phyloP scores from a whole-genome alignment of 352 stramenopile species.

The Pseudoperonospora humuli region DNA sequence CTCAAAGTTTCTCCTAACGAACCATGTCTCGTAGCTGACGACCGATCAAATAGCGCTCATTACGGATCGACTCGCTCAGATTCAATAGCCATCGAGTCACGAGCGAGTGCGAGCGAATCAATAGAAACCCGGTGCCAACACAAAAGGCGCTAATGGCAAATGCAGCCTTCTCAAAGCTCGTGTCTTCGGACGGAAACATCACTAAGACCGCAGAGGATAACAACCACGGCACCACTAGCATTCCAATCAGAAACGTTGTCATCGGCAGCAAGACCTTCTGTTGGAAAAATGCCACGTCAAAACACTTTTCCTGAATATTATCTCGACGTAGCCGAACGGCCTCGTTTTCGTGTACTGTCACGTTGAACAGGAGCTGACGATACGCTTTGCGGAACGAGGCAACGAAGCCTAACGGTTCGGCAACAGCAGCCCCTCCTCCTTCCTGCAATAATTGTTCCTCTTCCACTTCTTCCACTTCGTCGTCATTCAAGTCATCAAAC shows the following conservation, averaged over 20 bases:
- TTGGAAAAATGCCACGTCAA: constrained; percentile 63
- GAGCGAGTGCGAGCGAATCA: constrained; percentile 39
- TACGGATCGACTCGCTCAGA: constrained; percentile 78
- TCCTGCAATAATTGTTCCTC: constrained; percentile 14
- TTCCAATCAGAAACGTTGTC: constrained; percentile 30
- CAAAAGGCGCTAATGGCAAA: constrained; percentile 49
- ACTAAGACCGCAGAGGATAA: constrained; percentile 36
- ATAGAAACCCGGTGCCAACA: constrained; percentile 27
- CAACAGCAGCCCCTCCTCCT: constrained; percentile 4
- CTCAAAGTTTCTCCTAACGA: constrained; percentile 30
- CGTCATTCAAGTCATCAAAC: constrained; percentile 29
- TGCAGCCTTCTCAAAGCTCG: constrained; percentile 38
- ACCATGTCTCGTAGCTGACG: constrained; percentile 82
- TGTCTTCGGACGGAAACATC: constrained; percentile 28
- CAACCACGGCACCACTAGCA: constrained; percentile 52
- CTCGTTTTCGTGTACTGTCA: constrained; percentile 69
- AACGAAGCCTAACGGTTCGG: constrained; percentile 39
- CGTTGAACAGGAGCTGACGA: constrained; percentile 60
- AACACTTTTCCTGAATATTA: constrained; percentile 57
- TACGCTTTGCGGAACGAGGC: constrained; percentile 49
- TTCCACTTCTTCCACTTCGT: constrained; percentile 31
- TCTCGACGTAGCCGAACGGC: constrained; percentile 46
- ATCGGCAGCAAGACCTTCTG: constrained; percentile 56
- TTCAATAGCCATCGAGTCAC: constrained; percentile 55
- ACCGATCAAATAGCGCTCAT: constrained; percentile 84